Evolutionary conservation across 805 yeast genomes (phyloP).

Genomic region (Kazachstania psychrophila): DNA sequence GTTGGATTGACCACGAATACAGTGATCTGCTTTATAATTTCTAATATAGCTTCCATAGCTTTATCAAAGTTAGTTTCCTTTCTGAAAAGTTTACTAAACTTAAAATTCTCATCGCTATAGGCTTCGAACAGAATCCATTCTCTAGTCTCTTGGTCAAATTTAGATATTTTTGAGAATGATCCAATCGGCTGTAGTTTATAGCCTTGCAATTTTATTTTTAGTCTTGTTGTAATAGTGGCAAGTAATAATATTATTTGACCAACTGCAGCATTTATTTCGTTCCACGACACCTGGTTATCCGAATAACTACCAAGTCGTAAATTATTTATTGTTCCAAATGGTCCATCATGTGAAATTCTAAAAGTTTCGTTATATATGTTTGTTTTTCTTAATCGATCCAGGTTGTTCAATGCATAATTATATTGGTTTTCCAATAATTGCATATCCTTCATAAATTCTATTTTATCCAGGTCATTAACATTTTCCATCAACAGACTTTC

Average conservation of each 20-base stretch:
- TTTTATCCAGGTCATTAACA: conserved; percentile 42
- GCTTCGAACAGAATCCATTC: conserved; percentile 43
- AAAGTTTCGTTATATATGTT: conserved; percentile 82
- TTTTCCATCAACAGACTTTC: conserved; percentile 41
- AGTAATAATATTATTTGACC: conserved; percentile 73
- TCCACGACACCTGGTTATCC: conserved; percentile 64
- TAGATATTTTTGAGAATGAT: conserved; percentile 61
- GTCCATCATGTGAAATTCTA: conserved; percentile 73
- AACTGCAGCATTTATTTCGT: conserved; percentile 83
- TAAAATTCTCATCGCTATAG: conserved; percentile 66
- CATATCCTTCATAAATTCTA: conserved; percentile 43
- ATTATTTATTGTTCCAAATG: conserved; percentile 82
- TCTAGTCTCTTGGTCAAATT: conserved; percentile 31
- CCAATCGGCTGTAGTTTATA: conserved; percentile 76
- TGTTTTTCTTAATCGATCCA: conserved; percentile 62
- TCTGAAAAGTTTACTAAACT: conserved; percentile 49
- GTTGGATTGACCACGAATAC: conserved; percentile 18
- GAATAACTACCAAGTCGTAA: conserved; percentile 66
- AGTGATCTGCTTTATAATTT: conserved; percentile 20
- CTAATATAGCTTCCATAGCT: conserved; percentile 71
- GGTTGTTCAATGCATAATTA: conserved; percentile 50
- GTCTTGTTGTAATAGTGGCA: conserved; percentile 50
- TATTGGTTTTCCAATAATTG: conserved; percentile 57
- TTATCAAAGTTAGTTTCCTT: conserved; percentile 71
- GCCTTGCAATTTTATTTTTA: conserved; percentile 45